Evolutionary conservation across 257 asterid genomes (phyloP), one percentile per base, ranked within the genome.

Genomic region (Primulina huaijiensis): DNA sequence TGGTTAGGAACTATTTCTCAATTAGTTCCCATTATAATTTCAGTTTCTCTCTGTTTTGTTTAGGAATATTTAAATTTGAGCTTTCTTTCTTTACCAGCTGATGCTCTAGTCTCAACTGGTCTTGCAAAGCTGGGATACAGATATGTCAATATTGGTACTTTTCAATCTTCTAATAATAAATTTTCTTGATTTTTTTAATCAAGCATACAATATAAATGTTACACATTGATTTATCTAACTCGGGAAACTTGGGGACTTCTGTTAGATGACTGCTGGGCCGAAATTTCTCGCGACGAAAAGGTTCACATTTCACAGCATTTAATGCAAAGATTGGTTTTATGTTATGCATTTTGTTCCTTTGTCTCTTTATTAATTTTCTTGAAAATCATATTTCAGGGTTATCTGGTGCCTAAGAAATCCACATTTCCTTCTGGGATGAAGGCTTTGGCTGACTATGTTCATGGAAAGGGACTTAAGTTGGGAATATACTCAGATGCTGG

Each of bases 401-500:
- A 60, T 76, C 77, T 93, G 25, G 93, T 86, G 71, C 84, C 98
- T 7, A 90, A 81, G 68, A 90, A 86, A 0, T 73, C 85, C 33
- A 90, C 93, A 61, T 93, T 90, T 68, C 98, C 98, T n/a, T 88
- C 96, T 17, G 98, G 98, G 20, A 88, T 93, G 5, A 90, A 93
- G 83, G 97, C 96, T 57, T 75, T 93, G 68, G 94, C 98, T 0
- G 94, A 90, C 68, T 93, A 90, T 68, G 95, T 93, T 43, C 97
- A 93, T 68, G 78, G 87, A 85, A 93, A 84, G 84, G 96, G 97
- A 25, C 98, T 93, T 62, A 90, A 84, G 87, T 72, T 90, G 60
- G 98, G 97, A 74, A 90, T 93, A 67, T 93, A 93, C 86, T 83
- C 95, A 0, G 97, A 90, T 77, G 96, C 98, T 34, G 98, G 98